Evolutionary conservation across 78 protist species (phyloP), one percentile per base, ranked within the genome.

Genomic region (Trichosphaerium sp.): DNA sequence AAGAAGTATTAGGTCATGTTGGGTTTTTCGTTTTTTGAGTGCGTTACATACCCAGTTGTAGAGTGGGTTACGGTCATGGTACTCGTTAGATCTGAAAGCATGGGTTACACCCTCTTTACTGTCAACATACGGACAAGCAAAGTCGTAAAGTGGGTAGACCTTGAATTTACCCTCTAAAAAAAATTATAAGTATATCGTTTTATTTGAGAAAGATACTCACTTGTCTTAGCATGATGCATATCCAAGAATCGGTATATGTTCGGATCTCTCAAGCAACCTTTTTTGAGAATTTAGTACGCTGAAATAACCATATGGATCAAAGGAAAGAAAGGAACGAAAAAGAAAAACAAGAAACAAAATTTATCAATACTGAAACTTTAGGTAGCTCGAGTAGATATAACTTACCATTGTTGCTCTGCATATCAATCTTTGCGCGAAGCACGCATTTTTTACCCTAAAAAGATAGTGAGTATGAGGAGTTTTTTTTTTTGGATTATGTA

Each of bases 101-200:
- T 95, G 99, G 3, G 88, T 82, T 35, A 96, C 88, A 40, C 91
- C 98, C 68, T 94, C 98, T 54, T 69, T 7, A 31, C 82, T 34
- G 69, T 97, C 99, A 23, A 95, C 96, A 54, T 94, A 87, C 6
- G 99, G 98, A 72, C 97, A 92, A 6, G 97, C 95, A 42, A 96
- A 86, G 71, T 97, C 99, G 84, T 97, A 97, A 21, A 95, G 88
- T 52, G 99, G 99, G 71, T 94, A 97, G 29, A 48, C 75, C 71
- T 82, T 82, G 77, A 77, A 91, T 80, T 91, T 85, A 55, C 38
- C 48, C 26, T 94, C 90, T n/a, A n/a, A n/a, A 57, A 7, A 10
- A 10, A n/a, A n/a, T n/a, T n/a, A n/a, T n/a, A n/a, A n/a, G n/a
- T n/a, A n/a, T n/a, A n/a, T n/a, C 29, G 18, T 44, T 44, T n/a